Evolutionary conservation across 345 rosid species (phyloP).

Genomic region (Euphorbia peplus): DNA sequence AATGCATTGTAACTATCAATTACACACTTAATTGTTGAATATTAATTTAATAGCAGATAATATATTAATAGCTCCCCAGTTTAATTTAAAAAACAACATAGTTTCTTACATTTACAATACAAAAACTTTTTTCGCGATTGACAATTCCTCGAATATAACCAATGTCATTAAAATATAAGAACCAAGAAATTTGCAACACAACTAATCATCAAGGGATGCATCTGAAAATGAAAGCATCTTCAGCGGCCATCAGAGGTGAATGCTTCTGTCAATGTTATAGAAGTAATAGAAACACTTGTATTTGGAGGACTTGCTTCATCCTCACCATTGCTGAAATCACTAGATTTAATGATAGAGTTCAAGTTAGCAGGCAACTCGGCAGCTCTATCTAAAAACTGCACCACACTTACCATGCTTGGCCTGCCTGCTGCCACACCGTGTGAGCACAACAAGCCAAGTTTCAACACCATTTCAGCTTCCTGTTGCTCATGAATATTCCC

Average conservation of each 20-base stretch:
- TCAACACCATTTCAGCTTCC: slow-evolving; percentile 6
- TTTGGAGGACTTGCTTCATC: background rate
- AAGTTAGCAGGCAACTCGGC: background rate
- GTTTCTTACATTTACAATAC: too few relatives aligned
- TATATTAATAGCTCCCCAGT: too few relatives aligned
- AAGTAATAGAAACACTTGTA: background rate
- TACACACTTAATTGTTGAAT: too few relatives aligned
- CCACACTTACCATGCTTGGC: slow-evolving; percentile 5
- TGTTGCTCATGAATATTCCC: background rate
- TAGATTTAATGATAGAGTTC: background rate
- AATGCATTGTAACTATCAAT: too few relatives aligned
- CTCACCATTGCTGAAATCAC: background rate
- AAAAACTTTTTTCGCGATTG: too few relatives aligned
- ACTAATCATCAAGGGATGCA: too few relatives aligned
- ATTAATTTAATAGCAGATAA: too few relatives aligned
- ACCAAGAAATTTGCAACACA: too few relatives aligned
- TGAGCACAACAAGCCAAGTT: slow-evolving; percentile 3
- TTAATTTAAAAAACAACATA: too few relatives aligned
- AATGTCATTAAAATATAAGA: too few relatives aligned
- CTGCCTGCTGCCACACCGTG: slow-evolving; percentile 2
- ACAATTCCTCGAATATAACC: too few relatives aligned
- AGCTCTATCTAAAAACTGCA: slow-evolving; percentile 1
- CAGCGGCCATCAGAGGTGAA: background rate
- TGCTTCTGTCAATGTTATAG: slow-evolving; percentile 4
- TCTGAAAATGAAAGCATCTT: background rate